phyloP scores from a whole-genome alignment of 129 eudicot species.

The Sambucus nigra region DNA sequence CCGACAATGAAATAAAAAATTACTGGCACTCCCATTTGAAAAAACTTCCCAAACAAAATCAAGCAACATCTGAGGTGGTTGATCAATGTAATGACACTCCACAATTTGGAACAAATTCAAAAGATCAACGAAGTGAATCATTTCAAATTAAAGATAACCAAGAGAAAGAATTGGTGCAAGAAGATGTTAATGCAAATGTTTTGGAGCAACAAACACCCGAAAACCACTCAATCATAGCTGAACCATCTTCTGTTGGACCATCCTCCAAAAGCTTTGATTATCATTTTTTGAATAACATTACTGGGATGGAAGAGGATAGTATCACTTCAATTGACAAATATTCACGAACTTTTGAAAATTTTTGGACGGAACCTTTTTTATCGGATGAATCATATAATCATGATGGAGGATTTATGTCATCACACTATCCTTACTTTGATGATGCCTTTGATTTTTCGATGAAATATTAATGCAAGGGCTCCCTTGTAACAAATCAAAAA shows the following conservation, averaged over 20 bases:
- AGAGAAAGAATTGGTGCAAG: background rate
- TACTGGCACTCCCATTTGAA: slow-evolving; percentile 12
- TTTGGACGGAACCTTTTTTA: background rate
- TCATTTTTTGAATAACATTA: background rate
- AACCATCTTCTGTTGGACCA: background rate
- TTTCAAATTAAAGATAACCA: background rate
- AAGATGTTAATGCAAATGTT: background rate
- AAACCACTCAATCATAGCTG: background rate
- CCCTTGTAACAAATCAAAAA: no score
- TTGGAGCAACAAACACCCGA: background rate
- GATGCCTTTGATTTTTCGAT: no score
- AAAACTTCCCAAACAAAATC: background rate
- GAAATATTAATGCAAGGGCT: no score
- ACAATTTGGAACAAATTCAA: background rate
- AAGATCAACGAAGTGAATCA: background rate
- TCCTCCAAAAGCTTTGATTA: background rate
- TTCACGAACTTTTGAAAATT: background rate
- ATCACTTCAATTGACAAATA: background rate
- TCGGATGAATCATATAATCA: background rate
- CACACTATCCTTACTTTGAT: no score
- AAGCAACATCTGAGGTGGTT: background rate
- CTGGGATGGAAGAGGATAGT: background rate
- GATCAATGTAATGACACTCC: background rate
- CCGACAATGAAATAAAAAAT: slow-evolving; percentile 13
- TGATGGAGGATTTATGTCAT: no score